Percentiles rank a stretch among this genome's conserved stretches.
These are phyloP conservation scores for Epichloe sylvatica DNA, from an alignment of 2,329 filamentous ascomycete species.

Conservation along the genomic window DNA sequence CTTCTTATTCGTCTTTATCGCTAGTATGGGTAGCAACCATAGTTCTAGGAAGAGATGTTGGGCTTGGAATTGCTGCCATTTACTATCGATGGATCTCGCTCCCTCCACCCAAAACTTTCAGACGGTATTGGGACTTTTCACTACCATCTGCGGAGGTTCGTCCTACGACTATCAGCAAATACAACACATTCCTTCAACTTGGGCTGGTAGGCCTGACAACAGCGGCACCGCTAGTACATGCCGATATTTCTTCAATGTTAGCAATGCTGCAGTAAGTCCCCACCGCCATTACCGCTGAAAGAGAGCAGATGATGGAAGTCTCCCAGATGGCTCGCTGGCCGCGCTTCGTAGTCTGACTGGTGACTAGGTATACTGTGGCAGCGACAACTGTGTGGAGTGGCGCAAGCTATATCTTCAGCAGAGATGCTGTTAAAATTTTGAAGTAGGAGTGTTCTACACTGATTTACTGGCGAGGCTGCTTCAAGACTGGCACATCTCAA, in stretches of 20 bases:
- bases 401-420: conserved; percentile 74
- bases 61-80: conserved; percentile 70
- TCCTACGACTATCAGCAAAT: conserved; percentile 73
- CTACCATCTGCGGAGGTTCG: conserved; percentile 75
- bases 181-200: conserved; percentile 88
- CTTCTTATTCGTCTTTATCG: not conserved
- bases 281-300: not conserved
- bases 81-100: conserved; percentile 95
- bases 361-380: conserved; percentile 62
- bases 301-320: not conserved
- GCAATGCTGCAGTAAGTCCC: conserved; percentile 48
- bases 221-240: conserved; percentile 59
- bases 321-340: too few relatives aligned
- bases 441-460: conserved; percentile 11
- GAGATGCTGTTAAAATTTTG: conserved; percentile 83
- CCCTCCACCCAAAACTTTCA: conserved; percentile 82
- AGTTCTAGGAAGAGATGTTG: conserved; percentile 78
- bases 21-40: conserved; percentile 75
- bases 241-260: conserved; percentile 40
- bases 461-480: not conserved
- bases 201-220: conserved; percentile 75
- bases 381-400: conserved; percentile 89
- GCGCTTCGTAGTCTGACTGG: not conserved
- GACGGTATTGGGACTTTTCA: conserved; percentile 93
- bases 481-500: not conserved